Conservation (phyloP, 2,329 filamentous ascomycete genomes). For the Sphaerulina musiva region DNA sequence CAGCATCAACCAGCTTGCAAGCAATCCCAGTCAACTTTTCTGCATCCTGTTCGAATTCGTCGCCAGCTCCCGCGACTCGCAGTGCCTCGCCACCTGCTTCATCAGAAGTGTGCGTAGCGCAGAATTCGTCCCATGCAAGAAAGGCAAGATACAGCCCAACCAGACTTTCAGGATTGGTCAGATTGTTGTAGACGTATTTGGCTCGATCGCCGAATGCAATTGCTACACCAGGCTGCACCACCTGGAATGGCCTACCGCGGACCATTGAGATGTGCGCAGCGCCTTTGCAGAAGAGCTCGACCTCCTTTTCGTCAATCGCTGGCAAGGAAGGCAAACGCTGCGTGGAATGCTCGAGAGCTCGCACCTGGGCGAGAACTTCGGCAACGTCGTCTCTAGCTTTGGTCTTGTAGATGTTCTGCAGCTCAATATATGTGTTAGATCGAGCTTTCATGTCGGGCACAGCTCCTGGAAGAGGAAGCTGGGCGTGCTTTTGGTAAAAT, state of each 20-base stretch:
- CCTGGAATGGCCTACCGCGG: conserved; percentile 53
- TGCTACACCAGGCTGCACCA: conserved; percentile 37
- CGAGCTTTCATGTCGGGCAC: conserved; percentile 97
- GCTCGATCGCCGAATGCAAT: conserved; percentile 37
- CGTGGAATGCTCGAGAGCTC: conserved; percentile 47
- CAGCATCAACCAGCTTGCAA: conserved; percentile 36
- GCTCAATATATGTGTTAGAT: conserved; percentile 77
- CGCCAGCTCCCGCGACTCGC: conserved; percentile 33
- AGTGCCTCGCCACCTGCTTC: conserved; percentile 33
- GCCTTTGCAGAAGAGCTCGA: conserved; percentile 92
- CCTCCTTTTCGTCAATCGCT: conserved; percentile 60
- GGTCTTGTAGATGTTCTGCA: conserved; percentile 87
- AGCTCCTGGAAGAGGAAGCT: conserved; percentile 76
- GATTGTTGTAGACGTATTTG: conserved; percentile 41
- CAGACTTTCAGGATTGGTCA: conserved; percentile 42
- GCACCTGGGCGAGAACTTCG: conserved; percentile 64
- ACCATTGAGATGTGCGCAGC: conserved; percentile 88
- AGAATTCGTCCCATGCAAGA: conserved; percentile 45
- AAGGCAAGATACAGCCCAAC: conserved; percentile 48
- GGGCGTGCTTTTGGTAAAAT: conserved; percentile 67
- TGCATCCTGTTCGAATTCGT: conserved; percentile 33
- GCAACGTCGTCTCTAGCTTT: conserved; percentile 74
- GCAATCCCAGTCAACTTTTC: conserved; percentile 41
- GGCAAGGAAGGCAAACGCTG: conserved; percentile 34
- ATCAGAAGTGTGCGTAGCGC: conserved; percentile 34